Evolutionary conservation across 192 early-diverging fungal genomes (phyloP).

Genomic region (Backusella tuberculispora): DNA sequence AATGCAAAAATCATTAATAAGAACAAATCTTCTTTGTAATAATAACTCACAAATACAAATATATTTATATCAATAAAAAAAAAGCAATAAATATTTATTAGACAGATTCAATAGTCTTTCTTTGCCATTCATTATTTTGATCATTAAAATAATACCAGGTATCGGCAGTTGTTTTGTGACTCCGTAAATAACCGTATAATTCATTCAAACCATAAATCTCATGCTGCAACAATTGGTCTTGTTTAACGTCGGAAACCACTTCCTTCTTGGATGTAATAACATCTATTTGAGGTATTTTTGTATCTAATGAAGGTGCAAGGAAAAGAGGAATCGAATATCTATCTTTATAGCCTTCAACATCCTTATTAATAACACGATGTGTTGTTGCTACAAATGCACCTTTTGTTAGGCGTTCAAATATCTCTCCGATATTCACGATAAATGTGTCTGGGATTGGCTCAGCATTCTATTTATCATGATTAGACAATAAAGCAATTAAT

Average conservation of each 20-base stretch:
- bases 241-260: constrained; percentile 45
- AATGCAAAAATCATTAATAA: constrained; percentile 14
- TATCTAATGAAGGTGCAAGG: constrained; percentile 49
- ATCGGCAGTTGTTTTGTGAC: constrained; percentile 31
- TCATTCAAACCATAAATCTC: constrained; percentile 41
- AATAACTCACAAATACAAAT: not conserved
- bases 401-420: constrained; percentile 57
- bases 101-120: constrained; percentile 7
- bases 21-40: constrained; percentile 7
- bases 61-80: not conserved
- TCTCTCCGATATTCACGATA: constrained; percentile 70
- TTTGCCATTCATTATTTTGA: constrained; percentile 21
- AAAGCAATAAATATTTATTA: constrained; percentile 2
- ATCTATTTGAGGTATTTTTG: constrained; percentile 41
- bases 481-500: not conserved
- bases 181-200: constrained; percentile 32
- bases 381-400: constrained; percentile 57
- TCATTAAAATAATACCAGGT: constrained; percentile 34
- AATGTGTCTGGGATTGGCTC: constrained; percentile 58
- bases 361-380: constrained; percentile 60
- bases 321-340: constrained; percentile 65
- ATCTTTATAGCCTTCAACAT: constrained; percentile 40
- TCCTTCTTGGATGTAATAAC: constrained; percentile 16
- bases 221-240: constrained; percentile 37
- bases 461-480: constrained; percentile 43